Percentiles rank a stretch among this genome's conserved stretches.
These are phyloP conservation scores for Phtheirospermum japonicum DNA, from an alignment of 257 asterid genomes.

Conservation along the genomic window DNA sequence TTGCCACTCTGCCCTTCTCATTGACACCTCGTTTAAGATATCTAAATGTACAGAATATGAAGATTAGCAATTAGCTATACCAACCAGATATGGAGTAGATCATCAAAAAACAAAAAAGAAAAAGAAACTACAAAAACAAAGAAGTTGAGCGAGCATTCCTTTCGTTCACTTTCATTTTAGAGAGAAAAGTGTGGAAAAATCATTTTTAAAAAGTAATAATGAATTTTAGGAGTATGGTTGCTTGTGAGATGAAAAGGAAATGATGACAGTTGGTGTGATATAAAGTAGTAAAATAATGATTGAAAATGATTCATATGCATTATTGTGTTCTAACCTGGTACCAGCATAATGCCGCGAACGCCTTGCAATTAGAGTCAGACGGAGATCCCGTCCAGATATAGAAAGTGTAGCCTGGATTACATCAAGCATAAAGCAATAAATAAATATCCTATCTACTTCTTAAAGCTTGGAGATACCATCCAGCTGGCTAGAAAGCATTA, in stretches of 20 bases:
- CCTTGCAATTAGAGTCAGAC: conserved; percentile 57
- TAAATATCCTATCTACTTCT: conserved; percentile 16
- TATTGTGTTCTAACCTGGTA: conserved; percentile 47
- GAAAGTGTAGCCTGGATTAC: conserved; percentile 49
- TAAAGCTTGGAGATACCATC: conserved; percentile 7
- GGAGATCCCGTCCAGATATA: conserved; percentile 52
- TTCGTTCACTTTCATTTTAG: too few species aligned
- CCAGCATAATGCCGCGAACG: conserved; percentile 84
- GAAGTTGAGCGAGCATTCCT: too few species aligned
- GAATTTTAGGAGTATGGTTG: too few species aligned
- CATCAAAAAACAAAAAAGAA: background rate
- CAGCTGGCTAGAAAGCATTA: conserved; percentile 18
- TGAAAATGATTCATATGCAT: conserved; percentile 1
- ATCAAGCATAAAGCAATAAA: conserved; percentile 29
- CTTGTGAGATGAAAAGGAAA: too few species aligned
- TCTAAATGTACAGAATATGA: conserved; percentile 33
- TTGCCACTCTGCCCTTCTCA: conserved; percentile 76
- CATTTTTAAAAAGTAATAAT: too few species aligned
- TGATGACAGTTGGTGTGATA: background rate
- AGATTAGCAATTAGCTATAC: conserved; percentile 6
- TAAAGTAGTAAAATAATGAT: background rate
- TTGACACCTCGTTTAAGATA: conserved; percentile 85
- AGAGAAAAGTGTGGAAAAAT: too few species aligned
- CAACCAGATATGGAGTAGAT: background rate
- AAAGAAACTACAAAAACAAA: background rate